A percentile compares a stretch with the other conserved stretches of the same genome.
These are phyloP conservation scores for Rhodomyrtus psidioides DNA, from an alignment of 441 rosid species.

Conservation along the genomic window DNA sequence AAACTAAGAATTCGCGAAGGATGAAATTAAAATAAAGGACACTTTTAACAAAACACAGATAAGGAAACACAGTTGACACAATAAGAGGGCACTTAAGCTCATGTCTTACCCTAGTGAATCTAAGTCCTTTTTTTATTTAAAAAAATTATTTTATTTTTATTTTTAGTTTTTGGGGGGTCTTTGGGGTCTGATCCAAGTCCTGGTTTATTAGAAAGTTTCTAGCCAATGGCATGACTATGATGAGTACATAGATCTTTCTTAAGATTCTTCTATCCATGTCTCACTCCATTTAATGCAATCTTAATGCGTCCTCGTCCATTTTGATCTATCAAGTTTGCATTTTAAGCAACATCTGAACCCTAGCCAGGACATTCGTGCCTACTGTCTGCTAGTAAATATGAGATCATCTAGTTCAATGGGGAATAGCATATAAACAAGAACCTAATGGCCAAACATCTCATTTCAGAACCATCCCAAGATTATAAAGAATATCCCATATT, in stretches of 20 bases:
- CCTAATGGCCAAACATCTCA: neutral
- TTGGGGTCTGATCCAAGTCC: neutral
- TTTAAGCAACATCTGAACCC: neutral
- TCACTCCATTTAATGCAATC: neutral
- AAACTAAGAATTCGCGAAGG: too few relatives aligned
- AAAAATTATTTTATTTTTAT: neutral
- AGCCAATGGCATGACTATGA: neutral
- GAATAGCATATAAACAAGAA: neutral
- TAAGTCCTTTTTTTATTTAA: neutral
- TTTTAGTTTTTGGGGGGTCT: neutral
- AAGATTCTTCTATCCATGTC: neutral
- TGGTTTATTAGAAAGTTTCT: neutral
- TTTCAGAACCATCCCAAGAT: neutral
- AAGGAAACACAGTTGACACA: neutral
- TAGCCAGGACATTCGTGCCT: neutral
- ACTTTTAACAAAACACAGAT: too few relatives aligned
- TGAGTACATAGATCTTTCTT: neutral
- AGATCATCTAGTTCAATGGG: neutral
- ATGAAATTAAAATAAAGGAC: too few relatives aligned
- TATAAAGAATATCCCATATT: neutral
- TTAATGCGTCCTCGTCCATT: neutral
- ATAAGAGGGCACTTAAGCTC: neutral
- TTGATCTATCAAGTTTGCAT: neutral
- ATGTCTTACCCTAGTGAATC: neutral
- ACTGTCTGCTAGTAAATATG: neutral